Evolutionary conservation across 139 green algal genomes (phyloP).

Genomic region (Microglena sp.): DNA sequence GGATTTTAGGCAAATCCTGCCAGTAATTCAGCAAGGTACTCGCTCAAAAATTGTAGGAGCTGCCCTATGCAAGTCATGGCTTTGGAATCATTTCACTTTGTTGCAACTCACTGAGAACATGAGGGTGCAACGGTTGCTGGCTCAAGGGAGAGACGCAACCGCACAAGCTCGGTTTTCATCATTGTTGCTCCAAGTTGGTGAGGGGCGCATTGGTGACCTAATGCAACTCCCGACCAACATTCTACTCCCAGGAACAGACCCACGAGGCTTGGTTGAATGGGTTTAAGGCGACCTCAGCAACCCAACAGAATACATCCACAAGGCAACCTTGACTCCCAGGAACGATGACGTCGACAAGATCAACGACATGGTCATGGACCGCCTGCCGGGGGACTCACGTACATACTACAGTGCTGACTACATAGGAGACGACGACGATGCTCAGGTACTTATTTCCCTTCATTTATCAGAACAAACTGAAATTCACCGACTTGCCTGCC

Average conservation of each 20-base stretch:
- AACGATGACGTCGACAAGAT: neutral
- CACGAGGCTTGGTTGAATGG: neutral
- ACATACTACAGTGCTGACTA: slow-evolving; percentile 1
- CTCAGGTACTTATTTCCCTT: too few species aligned
- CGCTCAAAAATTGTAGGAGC: neutral
- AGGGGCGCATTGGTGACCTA: neutral
- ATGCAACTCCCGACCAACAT: neutral
- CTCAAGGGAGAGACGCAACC: neutral
- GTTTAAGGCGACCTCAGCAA: neutral
- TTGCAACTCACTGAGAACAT: neutral
- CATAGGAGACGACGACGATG: neutral
- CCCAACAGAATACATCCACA: neutral
- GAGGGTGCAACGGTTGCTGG: neutral
- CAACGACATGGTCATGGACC: neutral
- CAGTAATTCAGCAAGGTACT: neutral
- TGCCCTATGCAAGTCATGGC: neutral
- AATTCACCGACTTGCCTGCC: too few species aligned
- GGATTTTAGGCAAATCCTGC: neutral
- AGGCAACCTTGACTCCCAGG: neutral
- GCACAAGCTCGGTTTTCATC: neutral
- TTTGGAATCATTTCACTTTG: neutral
- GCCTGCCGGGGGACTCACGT: neutral
- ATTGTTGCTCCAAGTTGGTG: neutral
- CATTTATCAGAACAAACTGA: too few species aligned
- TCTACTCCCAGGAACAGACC: neutral